These are phyloP conservation scores for Onygenales sp. DNA, from an alignment of 2,329 filamentous ascomycete species.

Conservation along the genomic window DNA sequence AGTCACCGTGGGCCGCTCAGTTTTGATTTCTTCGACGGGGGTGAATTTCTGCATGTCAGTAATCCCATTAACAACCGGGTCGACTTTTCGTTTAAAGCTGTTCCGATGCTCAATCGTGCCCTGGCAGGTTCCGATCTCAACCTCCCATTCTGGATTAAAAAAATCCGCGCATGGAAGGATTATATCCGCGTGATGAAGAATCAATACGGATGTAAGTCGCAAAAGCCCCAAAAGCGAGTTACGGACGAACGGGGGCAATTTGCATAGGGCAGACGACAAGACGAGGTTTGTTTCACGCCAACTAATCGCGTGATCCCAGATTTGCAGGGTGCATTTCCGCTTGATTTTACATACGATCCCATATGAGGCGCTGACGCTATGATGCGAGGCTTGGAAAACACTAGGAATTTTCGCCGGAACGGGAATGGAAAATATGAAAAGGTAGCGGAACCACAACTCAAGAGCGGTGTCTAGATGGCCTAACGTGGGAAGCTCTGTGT, in stretches of 20 bases:
- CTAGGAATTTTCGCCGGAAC: conserved; percentile 47
- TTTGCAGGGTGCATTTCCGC: conserved; percentile 49
- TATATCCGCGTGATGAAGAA: conserved; percentile 49
- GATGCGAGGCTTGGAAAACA: conserved; percentile 56
- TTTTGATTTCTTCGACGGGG: conserved; percentile 50
- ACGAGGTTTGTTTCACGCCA: conserved; percentile 49
- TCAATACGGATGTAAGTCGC: conserved; percentile 38
- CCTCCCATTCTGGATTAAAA: conserved; percentile 56
- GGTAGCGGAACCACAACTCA: conserved; percentile 33
- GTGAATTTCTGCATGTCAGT: conserved; percentile 55
- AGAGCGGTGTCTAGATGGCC: conserved; percentile 27
- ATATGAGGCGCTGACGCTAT: conserved; percentile 52
- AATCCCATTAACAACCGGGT: conserved; percentile 57
- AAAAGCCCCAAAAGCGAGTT: conserved; percentile 40
- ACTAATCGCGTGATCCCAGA: conserved; percentile 56
- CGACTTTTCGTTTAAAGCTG: conserved; percentile 50
- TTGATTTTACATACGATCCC: conserved; percentile 55
- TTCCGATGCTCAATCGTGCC: conserved; percentile 49
- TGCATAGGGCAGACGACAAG: conserved; percentile 41
- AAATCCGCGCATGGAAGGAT: conserved; percentile 50
- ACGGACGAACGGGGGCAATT: conserved; percentile 40
- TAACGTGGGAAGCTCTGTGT: conserved; percentile 30
- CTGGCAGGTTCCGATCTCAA: conserved; percentile 51
- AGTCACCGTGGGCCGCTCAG: conserved; percentile 51
- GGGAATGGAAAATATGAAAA: conserved; percentile 49